Conservation (phyloP, 139 green algal species). For the Pedinophyceae sp. region DNA sequence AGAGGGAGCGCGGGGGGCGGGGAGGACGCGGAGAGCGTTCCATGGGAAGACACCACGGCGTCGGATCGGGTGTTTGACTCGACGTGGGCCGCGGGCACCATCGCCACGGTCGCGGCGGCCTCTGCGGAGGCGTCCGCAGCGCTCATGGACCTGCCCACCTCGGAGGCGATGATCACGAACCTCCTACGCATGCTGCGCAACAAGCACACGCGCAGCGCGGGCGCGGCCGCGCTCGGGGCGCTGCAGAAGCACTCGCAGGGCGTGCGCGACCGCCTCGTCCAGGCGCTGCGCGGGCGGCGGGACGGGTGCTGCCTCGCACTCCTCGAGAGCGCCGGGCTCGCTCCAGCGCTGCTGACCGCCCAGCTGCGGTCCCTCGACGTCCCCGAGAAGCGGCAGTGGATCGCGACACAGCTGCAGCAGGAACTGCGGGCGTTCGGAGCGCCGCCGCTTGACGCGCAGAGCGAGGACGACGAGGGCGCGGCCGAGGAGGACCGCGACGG, state of each 20-base stretch:
- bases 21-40: too few species aligned
- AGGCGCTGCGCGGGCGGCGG: neutral
- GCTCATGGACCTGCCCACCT: neutral
- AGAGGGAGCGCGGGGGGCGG: neutral
- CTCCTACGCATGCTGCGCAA: neutral
- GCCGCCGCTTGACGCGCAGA: too few species aligned
- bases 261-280: neutral
- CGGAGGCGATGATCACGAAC: too few species aligned
- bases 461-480: too few species aligned
- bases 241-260: neutral
- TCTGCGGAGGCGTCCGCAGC: too few species aligned
- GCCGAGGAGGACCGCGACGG: too few species aligned
- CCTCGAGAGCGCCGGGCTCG: neutral
- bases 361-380: neutral
- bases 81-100: neutral
- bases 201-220: neutral
- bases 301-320: neutral
- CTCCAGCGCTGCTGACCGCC: neutral
- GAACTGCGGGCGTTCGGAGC: neutral
- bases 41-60: too few species aligned
- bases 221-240: neutral
- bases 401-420: neutral
- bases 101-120: neutral
- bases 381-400: neutral
- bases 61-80: neutral